Base-by-base conservation (phyloP, 2,329 filamentous ascomycete genomes). In the Verticillium isaacii region DNA sequence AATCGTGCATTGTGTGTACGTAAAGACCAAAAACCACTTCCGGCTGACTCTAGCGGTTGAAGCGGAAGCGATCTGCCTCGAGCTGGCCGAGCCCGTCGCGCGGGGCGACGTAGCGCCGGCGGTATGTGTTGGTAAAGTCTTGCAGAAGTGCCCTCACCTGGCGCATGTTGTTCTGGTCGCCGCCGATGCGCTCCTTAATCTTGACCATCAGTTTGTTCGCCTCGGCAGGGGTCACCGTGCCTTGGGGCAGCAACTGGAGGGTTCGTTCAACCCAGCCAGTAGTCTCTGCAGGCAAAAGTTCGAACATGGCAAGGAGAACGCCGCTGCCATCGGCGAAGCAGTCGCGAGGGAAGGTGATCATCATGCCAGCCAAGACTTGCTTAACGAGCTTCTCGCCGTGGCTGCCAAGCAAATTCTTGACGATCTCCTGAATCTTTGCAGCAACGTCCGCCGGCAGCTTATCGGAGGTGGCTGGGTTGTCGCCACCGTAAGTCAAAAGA, bases 271-370 rank as follows among this genome's bases (percentile, higher is more conserved):
- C 88, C 93, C 95, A 98, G 6, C 80, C 75, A 1, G 90, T 87
- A 15, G 93, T 92, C 71, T 95, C 85, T 60, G 86, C 81, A 0
- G 95, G 95, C 71, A 96, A 81, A 50, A 98, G 80, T 73, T 97
- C 90, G 72, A 99, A 97, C 66, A 98, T 82, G 3, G 89, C 89
- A 63, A 99, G 86, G 59, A 99, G 78, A n/a, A 97, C 92, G 5
- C 93, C 93, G 57, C 92, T 97, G 17, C 93, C 93, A 72, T 99
- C 95, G 0, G 93, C 89, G 71, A 98, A 96, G 77, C 93, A 97
- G 74, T 98, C 95, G 54, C 91, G 87, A 0, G 95, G 96, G 78
- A 99, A 99, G 0, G 90, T 96, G 74, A 97, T 97, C 94, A 99
- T 98, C 93, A 99, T 96, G 63, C 95, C 95, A 1, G 93, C 95